These are phyloP conservation scores for Clonostachys sp. DNA, from an alignment of 2,329 filamentous ascomycete genomes.

Conservation along the genomic window DNA sequence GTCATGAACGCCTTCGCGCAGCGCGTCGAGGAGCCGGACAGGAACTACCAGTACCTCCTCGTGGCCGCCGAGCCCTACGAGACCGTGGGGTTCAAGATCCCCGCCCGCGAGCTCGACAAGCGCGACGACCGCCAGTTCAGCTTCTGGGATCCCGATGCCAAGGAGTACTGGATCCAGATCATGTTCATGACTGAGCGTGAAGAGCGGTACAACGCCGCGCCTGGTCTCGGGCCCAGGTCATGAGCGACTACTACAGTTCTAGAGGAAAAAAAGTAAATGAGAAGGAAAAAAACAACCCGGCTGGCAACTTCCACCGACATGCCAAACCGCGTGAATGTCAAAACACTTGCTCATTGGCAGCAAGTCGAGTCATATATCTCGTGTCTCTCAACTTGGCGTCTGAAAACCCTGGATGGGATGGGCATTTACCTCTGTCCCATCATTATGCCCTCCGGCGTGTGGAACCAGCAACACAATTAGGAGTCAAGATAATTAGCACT, in stretches of 20 bases:
- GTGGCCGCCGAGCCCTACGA: constrained; percentile 97
- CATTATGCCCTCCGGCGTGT: no score
- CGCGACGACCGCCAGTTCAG: constrained; percentile 84
- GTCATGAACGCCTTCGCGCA: constrained; percentile 99
- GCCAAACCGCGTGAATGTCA: no score
- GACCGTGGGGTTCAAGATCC: constrained; percentile 94
- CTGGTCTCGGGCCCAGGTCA: constrained; percentile 48
- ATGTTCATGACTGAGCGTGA: constrained; percentile 98
- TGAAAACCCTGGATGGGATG: no score
- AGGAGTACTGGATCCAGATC: constrained; percentile 96
- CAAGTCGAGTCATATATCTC: no score
- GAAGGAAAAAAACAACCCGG: no score
- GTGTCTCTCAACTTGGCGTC: no score
- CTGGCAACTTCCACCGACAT: no score
- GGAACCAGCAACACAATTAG: no score
- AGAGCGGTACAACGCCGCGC: constrained; percentile 72
- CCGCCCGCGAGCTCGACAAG: constrained; percentile 87
- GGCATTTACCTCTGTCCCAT: no score
- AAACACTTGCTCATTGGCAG: no score
- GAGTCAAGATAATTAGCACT: no score
- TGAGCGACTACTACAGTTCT: constrained; percentile 16
- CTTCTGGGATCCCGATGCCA: constrained; percentile 92
- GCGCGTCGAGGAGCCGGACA: constrained; percentile 90
- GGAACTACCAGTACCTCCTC: constrained; percentile 89
- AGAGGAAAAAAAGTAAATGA: not conserved